These are phyloP conservation scores for Pyrenophora tritici-repentis DNA, from an alignment of 2,329 filamentous ascomycete species.

Conservation along the genomic window DNA sequence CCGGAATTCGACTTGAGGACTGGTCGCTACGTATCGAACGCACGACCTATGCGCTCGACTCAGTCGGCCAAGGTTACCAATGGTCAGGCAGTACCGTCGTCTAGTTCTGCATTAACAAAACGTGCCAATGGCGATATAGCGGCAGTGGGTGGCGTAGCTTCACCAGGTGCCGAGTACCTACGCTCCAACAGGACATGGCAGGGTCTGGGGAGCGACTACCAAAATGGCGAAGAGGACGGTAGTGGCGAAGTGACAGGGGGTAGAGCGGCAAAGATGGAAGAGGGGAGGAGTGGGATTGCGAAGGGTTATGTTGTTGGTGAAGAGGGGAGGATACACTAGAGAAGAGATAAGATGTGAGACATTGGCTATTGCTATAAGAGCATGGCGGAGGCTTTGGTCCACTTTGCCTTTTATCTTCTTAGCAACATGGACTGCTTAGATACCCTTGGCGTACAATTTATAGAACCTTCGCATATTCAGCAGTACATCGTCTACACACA, in stretches of 20 bases:
- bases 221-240: constrained; percentile 61
- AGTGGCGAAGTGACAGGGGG: constrained; percentile 41
- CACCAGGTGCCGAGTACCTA: constrained; percentile 87
- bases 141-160: constrained; percentile 82
- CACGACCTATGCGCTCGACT: constrained; percentile 66
- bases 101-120: constrained; percentile 63
- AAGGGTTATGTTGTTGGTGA: constrained; percentile 83
- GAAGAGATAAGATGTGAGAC: neutral
- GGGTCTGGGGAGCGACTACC: constrained; percentile 86
- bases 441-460: too few species aligned
- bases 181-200: constrained; percentile 85
- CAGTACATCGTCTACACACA: neutral
- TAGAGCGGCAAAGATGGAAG: constrained; percentile 71
- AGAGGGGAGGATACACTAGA: constrained; percentile 32
- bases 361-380: neutral
- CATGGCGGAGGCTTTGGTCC: neutral
- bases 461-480: neutral
- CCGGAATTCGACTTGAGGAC: constrained; percentile 93
- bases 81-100: constrained; percentile 26
- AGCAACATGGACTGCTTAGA: too few species aligned
- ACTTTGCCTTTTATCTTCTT: too few species aligned
- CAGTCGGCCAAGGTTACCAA: constrained; percentile 14
- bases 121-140: constrained; percentile 73
- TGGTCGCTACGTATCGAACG: constrained; percentile 78
- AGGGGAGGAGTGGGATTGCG: constrained; percentile 86